Evolutionary conservation across 345 rosid genomes (phyloP), one percentile per base, ranked within the genome.

Genomic region (Hypericum perforatum): DNA sequence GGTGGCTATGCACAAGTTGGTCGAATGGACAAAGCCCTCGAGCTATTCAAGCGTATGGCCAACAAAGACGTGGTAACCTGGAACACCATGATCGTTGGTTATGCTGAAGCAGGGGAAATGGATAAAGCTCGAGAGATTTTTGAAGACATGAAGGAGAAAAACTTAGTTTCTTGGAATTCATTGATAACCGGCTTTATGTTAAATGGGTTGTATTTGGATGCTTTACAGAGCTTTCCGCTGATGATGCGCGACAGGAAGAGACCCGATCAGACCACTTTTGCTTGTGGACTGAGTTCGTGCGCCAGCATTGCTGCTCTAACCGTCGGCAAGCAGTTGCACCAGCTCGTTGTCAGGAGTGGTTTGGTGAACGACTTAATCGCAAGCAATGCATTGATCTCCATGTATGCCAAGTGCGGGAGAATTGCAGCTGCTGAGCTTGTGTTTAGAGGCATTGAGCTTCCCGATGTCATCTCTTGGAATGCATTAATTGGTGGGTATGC

Each of bases 81-180:
- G 81, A 76, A 70, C 44, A 76, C 78, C 13, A 67, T 76, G 73
- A 64, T 76, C 41, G 42, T 39, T 6, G 73, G 78, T 7, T 67
- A 76, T 63, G 75, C 78, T 60, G 73, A 67, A 48, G 52, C 38
- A 5, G 68, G 75, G 46, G 38, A 60, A 22, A 52, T 67, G 63
- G 64, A 73, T 22, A 37, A 7, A 56, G 73, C 75, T 13, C 5
- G 63, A 22, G 39, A 45, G 58, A 16, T 67, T 32, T 70, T 73
- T 59, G 64, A 78, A 41, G 62, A 57, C 14, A 83, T 85, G 89
- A 49, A 61, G 11, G 64, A 63, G 66, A 65, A 65, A 52, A 80
- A 82, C 6, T 61, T 77, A 14, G 88, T 88, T 16, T 82, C 96
- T 7, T 88, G 96, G 96, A 88, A 85, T 59, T 76, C 90, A 0